Base-by-base conservation (phyloP, 1,139 yeast genomes). In the Ogataea hybrid region DNA sequence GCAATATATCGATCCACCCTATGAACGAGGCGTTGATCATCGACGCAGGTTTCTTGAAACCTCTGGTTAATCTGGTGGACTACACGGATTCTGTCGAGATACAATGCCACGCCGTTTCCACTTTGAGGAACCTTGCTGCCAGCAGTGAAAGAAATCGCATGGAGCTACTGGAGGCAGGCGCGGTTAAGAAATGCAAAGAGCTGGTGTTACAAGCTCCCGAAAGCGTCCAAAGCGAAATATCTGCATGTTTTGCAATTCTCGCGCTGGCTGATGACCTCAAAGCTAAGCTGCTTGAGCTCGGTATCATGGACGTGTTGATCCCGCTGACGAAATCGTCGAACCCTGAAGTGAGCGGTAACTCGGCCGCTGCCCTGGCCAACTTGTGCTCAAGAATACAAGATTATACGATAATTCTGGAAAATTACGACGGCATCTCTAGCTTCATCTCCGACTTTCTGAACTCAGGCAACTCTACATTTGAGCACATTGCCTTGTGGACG, bases 401-500 rank as follows among this genome's bases (percentile, higher is more conserved):
- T 52, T 92, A 90, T 64, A 77, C 80, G 50, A 84, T 84, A 51
- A 87, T 94, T 50, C 75, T 89, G 46, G 75, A 78, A 49, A 77
- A 82, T 54, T 92, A 97, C 95, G 90, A 87, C 46, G 97, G 97
- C 47, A 84, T 94, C 47, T 77, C 80, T 48, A 95, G 90, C 22
- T 94, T 92, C 60, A 73, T 92, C 52, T 73, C 81, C 31, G 72
- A 92, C 57, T 92, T 90, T 63, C 73, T 92, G 57, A 81, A 80
- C 51, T 81, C 90, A 57, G 85, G 84, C 33, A 92, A 90, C 63
- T 86, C 95, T n/a, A 92, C 97, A 0, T 94, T 92, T 65, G 97
- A 92, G 67, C 98, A 92, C 63, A 92, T 92, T 65, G 97, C 98
- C 1, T 77, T 90, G 48, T 92, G 99, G 99, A 90, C 97, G 39